phyloP scores from a whole-genome alignment of 2,329 filamentous ascomycete species.

The Remersonia thermophila region DNA sequence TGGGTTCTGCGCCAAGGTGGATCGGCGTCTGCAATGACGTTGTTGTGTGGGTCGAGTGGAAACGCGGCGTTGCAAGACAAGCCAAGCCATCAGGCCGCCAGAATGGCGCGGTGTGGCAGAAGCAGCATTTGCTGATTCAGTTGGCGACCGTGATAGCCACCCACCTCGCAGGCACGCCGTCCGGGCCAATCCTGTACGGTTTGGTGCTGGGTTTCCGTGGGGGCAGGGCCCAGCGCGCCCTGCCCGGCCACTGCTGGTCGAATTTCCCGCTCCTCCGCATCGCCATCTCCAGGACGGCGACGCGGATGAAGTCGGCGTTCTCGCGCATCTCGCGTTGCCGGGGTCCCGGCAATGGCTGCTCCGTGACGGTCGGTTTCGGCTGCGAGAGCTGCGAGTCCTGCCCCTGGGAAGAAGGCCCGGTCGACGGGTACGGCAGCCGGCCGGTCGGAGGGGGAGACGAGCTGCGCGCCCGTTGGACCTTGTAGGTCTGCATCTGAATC shows the following conservation, averaged over 20 bases:
- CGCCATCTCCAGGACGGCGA: conserved; percentile 60
- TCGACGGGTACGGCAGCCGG: conserved; percentile 17
- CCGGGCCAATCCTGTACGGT: conserved; percentile 42
- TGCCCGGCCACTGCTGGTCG: conserved; percentile 52
- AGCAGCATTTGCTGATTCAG: no score
- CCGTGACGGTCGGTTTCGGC: conserved; percentile 17
- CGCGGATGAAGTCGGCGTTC: conserved; percentile 58
- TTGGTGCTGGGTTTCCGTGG: conserved; percentile 44
- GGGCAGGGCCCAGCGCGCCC: conserved; percentile 56
- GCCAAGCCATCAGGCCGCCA: no score
- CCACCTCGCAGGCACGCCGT: conserved; percentile 50
- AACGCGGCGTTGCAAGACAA: conserved; percentile 1
- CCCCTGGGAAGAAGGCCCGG: conserved; percentile 18
- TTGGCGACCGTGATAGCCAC: conserved; percentile 24
- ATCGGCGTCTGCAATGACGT: no score
- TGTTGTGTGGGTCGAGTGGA: neutral
- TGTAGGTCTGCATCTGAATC: conserved; percentile 63
- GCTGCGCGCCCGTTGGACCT: conserved; percentile 38
- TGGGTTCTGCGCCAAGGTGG: no score
- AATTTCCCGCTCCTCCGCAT: conserved; percentile 57
- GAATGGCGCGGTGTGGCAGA: no score
- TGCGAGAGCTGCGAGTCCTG: conserved; percentile 17
- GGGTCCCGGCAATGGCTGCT: conserved; percentile 29
- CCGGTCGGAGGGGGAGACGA: conserved; percentile 18
- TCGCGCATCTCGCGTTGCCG: conserved; percentile 57